Base-by-base conservation (phyloP, 345 rosid species). In the Corchorus olitorius region DNA sequence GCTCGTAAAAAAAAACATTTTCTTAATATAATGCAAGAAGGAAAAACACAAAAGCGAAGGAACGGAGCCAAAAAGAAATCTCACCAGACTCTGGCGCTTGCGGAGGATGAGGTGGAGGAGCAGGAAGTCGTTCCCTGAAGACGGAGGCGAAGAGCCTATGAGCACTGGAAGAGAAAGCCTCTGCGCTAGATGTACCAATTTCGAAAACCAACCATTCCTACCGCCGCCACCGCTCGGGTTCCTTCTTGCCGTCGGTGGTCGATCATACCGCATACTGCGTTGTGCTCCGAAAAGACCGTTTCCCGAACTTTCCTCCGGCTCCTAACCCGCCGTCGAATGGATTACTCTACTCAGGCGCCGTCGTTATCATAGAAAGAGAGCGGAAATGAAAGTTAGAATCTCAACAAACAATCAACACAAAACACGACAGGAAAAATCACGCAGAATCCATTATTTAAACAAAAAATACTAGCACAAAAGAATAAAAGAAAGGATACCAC, bases 181-280 rank as follows among this genome's bases (percentile, higher is more conserved):
- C 76, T 91, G 98, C 11, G 98, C 97, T 72, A 97, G 99, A 90
- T 93, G 94, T 79, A 96, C 90, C 75, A 96, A 62, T 85, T 88
- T 96, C 78, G 97, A 85, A 33, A 96, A 49, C 99, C 98, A 96
- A 5, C 96, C 90, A 75, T 85, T 81, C 53, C 72, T 27, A 68
- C 76, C 70, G 76, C 80, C 49, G 16, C 73, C 74, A 74, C 73
- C 52, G 82, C 75, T 70, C 55, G 91, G 49, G 79, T 86, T 89
- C 72, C 91, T 79, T 45, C 78, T 62, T 5, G 89, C 79, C 58
- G 87, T 76, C 19, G 85, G 73, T 12, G 94, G 97, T 6, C 97
- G 92, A 81, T 86, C 94, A 48, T 96, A 96, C 2, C 98, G 99
- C 73, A 92, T 92, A 58, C 49, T 82, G 87, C 4, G 82, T 49